phyloP scores from a whole-genome alignment of 768 basidiomycete species.

The Mycena venus region DNA sequence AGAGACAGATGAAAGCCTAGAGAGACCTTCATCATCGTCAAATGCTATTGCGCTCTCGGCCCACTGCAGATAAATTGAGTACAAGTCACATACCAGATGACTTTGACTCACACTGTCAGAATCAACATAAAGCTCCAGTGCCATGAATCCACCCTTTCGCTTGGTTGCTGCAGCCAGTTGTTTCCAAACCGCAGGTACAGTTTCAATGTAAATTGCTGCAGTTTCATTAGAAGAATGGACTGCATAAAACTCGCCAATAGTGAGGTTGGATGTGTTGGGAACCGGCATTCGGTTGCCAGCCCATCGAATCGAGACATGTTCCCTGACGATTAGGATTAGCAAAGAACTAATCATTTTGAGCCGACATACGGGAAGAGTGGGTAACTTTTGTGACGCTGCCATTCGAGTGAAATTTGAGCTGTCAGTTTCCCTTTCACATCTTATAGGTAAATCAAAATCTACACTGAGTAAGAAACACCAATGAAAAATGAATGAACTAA shows the following conservation, averaged over 20 bases:
- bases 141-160: neutral
- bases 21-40: neutral
- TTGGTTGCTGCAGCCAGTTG: neutral
- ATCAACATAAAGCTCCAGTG: neutral
- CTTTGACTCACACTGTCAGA: neutral
- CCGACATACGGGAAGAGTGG: neutral
- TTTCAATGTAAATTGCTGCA: neutral
- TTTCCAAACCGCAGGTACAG: neutral
- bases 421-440: neutral
- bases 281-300: neutral
- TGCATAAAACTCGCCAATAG: neutral
- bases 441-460: neutral
- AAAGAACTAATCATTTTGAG: neutral
- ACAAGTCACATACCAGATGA: neutral
- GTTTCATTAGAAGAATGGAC: neutral
- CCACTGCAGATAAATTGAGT: neutral
- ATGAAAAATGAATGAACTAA: neutral
- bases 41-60: neutral
- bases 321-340: neutral
- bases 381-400: neutral
- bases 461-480: neutral
- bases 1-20: neutral
- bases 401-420: neutral
- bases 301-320: neutral
- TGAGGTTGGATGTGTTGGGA: neutral